Evolutionary conservation across 768 basidiomycete genomes (phyloP).

Genomic region (Crucibulum laeve): DNA sequence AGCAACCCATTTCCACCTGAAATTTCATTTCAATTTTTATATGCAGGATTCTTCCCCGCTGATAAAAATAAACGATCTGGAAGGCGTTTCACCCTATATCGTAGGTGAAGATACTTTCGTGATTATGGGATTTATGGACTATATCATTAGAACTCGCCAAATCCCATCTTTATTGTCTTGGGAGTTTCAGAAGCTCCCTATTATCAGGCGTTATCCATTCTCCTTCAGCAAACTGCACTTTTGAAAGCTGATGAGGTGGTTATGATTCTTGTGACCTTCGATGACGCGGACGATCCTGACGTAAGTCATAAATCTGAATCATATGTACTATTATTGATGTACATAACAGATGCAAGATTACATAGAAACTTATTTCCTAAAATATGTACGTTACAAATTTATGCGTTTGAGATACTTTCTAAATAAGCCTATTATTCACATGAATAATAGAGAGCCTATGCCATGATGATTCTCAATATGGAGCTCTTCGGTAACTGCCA

Average conservation of each 20-base stretch:
- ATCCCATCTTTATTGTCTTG: background rate
- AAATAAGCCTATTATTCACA: background rate
- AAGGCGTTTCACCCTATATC: background rate
- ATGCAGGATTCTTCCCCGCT: no score
- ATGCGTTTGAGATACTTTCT: background rate
- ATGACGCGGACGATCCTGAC: background rate
- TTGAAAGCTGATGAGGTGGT: background rate
- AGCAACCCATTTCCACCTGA: no score
- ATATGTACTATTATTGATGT: background rate
- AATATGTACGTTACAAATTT: background rate
- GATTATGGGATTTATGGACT: background rate
- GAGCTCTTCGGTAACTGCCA: background rate
- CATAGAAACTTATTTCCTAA: background rate
- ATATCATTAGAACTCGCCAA: background rate
- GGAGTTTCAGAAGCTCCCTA: background rate
- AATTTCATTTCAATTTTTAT: no score
- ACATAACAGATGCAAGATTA: background rate
- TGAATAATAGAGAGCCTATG: background rate
- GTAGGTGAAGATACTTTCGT: background rate
- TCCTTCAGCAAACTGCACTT: background rate
- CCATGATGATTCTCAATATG: background rate
- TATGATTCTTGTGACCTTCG: background rate
- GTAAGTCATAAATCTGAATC: background rate
- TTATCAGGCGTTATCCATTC: background rate
- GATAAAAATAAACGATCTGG: no score